Base-by-base conservation (phyloP, 1,284 basidiomycete species). In the Apiotrichum domesticum region DNA sequence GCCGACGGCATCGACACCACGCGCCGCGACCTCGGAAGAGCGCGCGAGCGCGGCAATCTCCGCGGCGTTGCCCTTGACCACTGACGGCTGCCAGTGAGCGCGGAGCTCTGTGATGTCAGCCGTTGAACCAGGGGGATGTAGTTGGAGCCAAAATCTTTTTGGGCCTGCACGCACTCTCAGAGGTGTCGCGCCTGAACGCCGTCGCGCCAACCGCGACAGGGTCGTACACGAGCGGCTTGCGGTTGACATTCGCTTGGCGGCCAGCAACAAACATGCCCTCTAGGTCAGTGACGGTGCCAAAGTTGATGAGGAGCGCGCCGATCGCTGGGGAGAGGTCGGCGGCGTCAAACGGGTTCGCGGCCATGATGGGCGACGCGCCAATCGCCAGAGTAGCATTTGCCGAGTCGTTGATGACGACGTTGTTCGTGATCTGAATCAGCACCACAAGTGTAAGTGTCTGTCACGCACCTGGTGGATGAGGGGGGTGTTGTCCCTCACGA, bases 31-130 rank as follows among this genome's bases (percentile, higher is more conserved):
- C 78, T 92, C 91, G n/a, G 73, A 72, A 0, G 86, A 87, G 14
- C 86, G 82, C 1, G 86, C 83, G 11, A 97, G 77, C 0, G 87
- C 81, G 0, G 85, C 90, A 29, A 98, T 85, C 75, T 98, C 95
- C 21, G 85, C 92, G 0, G 91, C 88, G 70, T 98, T 98, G 5
- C 94, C 95, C 75, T 98, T 98, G 77, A 98, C 92, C 15, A 96
- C 86, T 15, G 87, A 87, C 14, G 88, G 85, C 72, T 97, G 93
- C 82, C 88, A 95, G 47, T 81, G 78, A 61, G 88, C 82, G n/a
- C 97, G 77, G 11, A 97, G 80, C 55, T 86, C 88, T 84, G 39
- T 13, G n/a, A 21, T 13, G 46, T 54, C 35, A 48, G 57, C 40
- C 21, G 7, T 21, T 21, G 5, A 4, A 35, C 52, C 50, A 57